A percentile compares a stretch with the other conserved stretches of the same genome.
phyloP scores from a whole-genome alignment of 495 filamentous ascomycete genomes.

The Aspergillus indologenus region DNA sequence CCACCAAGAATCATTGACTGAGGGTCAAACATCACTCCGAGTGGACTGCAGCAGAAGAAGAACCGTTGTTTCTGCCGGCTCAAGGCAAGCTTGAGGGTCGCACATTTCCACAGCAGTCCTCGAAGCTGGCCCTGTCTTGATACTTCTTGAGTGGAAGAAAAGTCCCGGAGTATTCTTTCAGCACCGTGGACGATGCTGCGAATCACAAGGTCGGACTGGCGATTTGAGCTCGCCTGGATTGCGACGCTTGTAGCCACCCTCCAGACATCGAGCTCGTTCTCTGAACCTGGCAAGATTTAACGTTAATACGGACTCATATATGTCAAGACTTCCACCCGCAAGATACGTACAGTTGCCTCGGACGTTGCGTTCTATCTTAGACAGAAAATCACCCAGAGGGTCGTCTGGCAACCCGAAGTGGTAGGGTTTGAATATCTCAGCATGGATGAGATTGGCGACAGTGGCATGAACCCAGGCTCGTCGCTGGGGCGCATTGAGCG shows the following conservation, averaged over 20 bases:
- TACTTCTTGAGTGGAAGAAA: neutral
- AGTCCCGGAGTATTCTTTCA: neutral
- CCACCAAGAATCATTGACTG: conserved; percentile 3
- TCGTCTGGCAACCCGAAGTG: neutral
- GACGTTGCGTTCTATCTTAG: neutral
- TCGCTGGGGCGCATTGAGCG: conserved; percentile 1
- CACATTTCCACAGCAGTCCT: neutral
- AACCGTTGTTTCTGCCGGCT: neutral
- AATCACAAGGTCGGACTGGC: neutral
- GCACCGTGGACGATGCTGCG: neutral
- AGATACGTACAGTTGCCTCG: neutral
- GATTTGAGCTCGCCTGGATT: neutral
- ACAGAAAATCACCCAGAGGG: neutral
- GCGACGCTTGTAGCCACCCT: neutral
- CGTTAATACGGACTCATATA: no score
- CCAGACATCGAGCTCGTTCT: neutral
- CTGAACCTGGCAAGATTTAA: conserved; percentile 1
- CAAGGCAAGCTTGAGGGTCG: neutral
- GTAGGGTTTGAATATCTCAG: neutral
- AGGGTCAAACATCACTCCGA: neutral
- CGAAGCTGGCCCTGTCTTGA: neutral
- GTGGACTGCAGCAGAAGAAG: neutral
- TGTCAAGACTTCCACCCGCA: no score
- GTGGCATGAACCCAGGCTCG: conserved; percentile 3
- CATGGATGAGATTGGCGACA: neutral